Base-by-base conservation (phyloP, 1,284 basidiomycete genomes). In the Ustilago lituana region DNA sequence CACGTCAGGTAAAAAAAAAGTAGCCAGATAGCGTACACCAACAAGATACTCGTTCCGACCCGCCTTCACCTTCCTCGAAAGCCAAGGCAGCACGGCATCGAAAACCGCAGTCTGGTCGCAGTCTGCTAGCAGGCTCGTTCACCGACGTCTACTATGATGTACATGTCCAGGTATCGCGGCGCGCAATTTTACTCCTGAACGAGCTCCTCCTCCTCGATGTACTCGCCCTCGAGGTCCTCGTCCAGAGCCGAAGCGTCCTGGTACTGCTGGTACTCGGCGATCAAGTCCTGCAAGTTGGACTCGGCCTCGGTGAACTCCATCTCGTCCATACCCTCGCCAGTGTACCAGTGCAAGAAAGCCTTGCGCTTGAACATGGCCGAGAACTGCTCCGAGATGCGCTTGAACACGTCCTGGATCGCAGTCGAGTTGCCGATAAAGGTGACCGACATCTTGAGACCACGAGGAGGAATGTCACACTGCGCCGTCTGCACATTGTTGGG, bases 201-300 rank as follows among this genome's bases (percentile, higher is more conserved):
- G 20, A 61, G 59, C 63, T 73, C 69, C 68, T 73, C 70, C 56
- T 74, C 75, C 45, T 77, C 73, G 31, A 61, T 48, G 73, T 77
- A 77, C 52, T 77, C 75, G 32, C 62, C 73, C 70, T 78, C 77
- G 73, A 85, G 83, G 61, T 85, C 75, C 54, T 73, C 70, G 47
- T 78, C 84, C 48, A 85, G 83, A 68, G 82, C 80, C 24, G 80
- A 76, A 29, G 94, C 76, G 17, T 71, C 66, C 67, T 78, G 69
- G 65, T 78, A 78, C 68, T 81, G 79, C 71, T 82, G 78, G 67
- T 83, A 55, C 43, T 84, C 91, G 80, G 82, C 65, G 43, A 83
- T 80, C 58, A 83, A 62, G 64, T 83, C 82, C 40, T 76, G 64
- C 63, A 82, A 65, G 65, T 79, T 81, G 23, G 75, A 78, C 68